A percentile compares a stretch with the other conserved stretches of the same genome.
These are phyloP conservation scores for Leccinum griseonigrum DNA, from an alignment of 1,284 basidiomycete species.

Conservation along the genomic window DNA sequence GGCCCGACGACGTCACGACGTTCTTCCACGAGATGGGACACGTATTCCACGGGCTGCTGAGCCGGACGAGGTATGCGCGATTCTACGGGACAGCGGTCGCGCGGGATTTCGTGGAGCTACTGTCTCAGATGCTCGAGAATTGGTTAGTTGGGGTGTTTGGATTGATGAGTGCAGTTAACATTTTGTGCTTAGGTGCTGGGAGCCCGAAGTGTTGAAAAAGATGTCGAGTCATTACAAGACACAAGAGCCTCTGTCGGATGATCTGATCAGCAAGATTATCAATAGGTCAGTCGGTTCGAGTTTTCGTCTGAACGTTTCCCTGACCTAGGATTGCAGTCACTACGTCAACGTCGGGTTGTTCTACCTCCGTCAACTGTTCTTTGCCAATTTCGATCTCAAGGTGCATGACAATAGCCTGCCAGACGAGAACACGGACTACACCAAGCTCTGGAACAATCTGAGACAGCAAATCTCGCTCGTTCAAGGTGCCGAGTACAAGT, in stretches of 20 bases:
- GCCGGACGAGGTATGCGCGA: conserved; percentile 65
- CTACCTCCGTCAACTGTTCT: conserved; percentile 78
- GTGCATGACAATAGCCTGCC: conserved; percentile 66
- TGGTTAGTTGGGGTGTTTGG: conserved; percentile 47
- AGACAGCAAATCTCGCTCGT: conserved; percentile 67
- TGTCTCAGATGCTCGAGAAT: conserved; percentile 89
- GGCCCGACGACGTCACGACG: conserved; percentile 76
- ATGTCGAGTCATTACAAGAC: conserved; percentile 75
- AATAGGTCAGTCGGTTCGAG: conserved; percentile 53
- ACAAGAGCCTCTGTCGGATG: conserved; percentile 65
- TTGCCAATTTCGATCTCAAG: conserved; percentile 74
- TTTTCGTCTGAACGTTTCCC: too few species aligned
- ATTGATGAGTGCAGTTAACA: too few species aligned
- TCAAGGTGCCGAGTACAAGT: conserved; percentile 48
- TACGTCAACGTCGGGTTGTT: conserved; percentile 79
- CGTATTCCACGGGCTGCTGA: conserved; percentile 80
- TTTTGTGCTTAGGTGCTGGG: conserved; percentile 79
- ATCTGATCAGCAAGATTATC: conserved; percentile 74
- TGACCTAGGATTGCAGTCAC: conserved; percentile 43
- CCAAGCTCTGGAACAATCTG: conserved; percentile 69
- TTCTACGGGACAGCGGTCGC: conserved; percentile 83
- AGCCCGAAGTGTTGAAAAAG: conserved; percentile 66
- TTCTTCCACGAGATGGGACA: conserved; percentile 88
- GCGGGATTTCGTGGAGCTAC: conserved; percentile 84
- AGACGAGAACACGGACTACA: conserved; percentile 51